Base-by-base conservation (phyloP, 306 rosid genomes). In the Morella rubra region DNA sequence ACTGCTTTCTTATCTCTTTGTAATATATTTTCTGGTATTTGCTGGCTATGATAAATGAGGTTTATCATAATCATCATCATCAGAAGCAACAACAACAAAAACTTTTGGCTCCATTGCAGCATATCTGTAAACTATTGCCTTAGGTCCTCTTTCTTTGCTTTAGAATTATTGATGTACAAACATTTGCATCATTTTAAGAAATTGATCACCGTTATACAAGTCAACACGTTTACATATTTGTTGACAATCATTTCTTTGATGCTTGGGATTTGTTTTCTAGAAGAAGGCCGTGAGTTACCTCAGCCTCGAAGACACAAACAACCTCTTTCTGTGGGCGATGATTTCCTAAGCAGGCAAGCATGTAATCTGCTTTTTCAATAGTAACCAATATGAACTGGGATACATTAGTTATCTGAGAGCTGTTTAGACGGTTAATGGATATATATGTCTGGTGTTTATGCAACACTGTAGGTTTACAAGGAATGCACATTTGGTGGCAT, bases 401-500 rank as follows among this genome's bases (percentile, higher is more conserved):
- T 40, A 9, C 53, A 46, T 50, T 32, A 27, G 51, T 47, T 51
- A 49, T 16, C 20, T 0, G 3, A 56, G 14, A 71, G 40, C 5
- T 41, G 19, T 47, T 5, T 71, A 19, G 60, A 71, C 5, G 59
- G 22, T 16, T 27, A 51, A 32, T 50, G 74, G n/a, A 65, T 18
- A 3, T 41, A 6, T 11, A 11, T 18, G 1, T 64, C 41, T 59
- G 7, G 0, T 20, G 40, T 64, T 64, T 15, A 64, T 41, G 20
- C 70, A 12, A 61, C 32, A 64, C n/a, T 47, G 58, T 61, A 71
- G 74, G 74, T 71, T 71, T 47, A 71, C 58, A 50, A 71, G 74
- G 74, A 71, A 47, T 16, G 74, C 74, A 45, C 32, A 32, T 27
- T 55, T 71, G 44, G 58, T 71, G 15, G 61, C 74, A 27, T 71